Base-by-base conservation (phyloP, 1,284 basidiomycete genomes). In the Leccinum huronense region DNA sequence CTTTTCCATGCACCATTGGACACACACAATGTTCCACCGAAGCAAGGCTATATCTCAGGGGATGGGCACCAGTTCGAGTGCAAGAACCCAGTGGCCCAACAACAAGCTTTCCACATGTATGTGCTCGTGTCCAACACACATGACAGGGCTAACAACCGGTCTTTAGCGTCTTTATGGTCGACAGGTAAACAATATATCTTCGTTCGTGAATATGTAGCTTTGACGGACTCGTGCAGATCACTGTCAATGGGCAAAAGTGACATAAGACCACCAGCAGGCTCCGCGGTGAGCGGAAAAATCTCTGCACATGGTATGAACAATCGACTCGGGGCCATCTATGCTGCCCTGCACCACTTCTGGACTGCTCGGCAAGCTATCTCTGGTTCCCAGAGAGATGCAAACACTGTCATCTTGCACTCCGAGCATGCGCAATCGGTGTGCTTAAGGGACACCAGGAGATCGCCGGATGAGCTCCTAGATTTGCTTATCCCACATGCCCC, bases 21-120 rank as follows among this genome's bases (percentile, higher is more conserved):
- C 14, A 48, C 66, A 45, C 69, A 66, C 19, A 67, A 64, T 2
- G 54, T 69, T n/a, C 69, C 77, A 77, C 65, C 69, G 1, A 79
- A 72, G 5, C 59, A 76, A 11, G 83, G 85, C 1, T 83, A 88
- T 70, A 71, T 85, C 27, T 87, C 86, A 10, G 73, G 75, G 23
- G 86, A 88, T 65, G 74, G 74, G 0, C 73, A 76, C 23, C 69
- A 78, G 4, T 88, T 86, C 70, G 66, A 66, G 4, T 88, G 86
- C 71, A 80, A 71, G 54, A 86, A 86, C 70, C 87, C 86, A 1
- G 73, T 74, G 5, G 71, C 79, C 4, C 66, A 80, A 67, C 81
- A 82, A 33, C 83, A 84, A 66, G 77, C 84, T 0, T 87, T 84
- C 70, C 86, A 88, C 66, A 81, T 88, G 86, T 87, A 73, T 14